Evolutionary conservation across 441 rosid species (phyloP).

Genomic region (Erodium texanum): DNA sequence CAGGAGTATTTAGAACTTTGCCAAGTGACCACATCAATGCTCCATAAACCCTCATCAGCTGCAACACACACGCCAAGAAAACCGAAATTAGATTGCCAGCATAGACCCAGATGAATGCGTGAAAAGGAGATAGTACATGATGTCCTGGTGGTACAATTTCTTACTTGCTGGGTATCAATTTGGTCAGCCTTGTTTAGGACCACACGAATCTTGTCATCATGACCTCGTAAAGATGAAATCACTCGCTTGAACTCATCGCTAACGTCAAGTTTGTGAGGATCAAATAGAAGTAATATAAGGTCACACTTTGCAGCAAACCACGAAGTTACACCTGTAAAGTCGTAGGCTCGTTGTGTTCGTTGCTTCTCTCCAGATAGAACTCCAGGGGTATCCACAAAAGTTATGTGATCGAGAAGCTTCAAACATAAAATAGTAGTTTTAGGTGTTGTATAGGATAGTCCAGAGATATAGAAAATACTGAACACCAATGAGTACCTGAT

Average conservation of each 20-base stretch:
- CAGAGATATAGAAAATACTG: constrained; percentile 19
- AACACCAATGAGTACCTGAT: constrained; percentile 39
- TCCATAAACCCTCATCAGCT: constrained; percentile 99
- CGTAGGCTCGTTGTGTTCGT: constrained; percentile 75
- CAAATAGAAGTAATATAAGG: constrained; percentile 87
- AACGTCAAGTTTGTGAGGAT: constrained; percentile 90
- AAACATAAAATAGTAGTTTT: constrained; percentile 19
- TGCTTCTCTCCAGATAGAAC: constrained; percentile 93
- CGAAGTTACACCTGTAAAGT: constrained; percentile 86
- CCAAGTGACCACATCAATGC: constrained; percentile 98
- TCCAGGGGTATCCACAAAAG: constrained; percentile 93
- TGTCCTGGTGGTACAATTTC: constrained; percentile 8
- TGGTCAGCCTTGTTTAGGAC: constrained; percentile 95
- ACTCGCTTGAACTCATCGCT: constrained; percentile 98
- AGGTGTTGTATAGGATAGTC: constrained; percentile 15
- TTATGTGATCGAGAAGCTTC: constrained; percentile 84
- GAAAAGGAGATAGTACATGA: constrained; percentile 6
- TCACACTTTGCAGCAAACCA: constrained; percentile 99
- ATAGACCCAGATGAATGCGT: not conserved
- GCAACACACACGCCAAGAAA: constrained; percentile 16
- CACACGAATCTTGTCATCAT: constrained; percentile 93
- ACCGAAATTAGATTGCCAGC: constrained; percentile 6
- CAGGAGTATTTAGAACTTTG: constrained; percentile 90
- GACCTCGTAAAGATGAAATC: constrained; percentile 83
- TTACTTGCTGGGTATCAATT: constrained; percentile 86